Conservation (phyloP, 2,329 filamentous ascomycete genomes). For the Cladosporium colombiae region DNA sequence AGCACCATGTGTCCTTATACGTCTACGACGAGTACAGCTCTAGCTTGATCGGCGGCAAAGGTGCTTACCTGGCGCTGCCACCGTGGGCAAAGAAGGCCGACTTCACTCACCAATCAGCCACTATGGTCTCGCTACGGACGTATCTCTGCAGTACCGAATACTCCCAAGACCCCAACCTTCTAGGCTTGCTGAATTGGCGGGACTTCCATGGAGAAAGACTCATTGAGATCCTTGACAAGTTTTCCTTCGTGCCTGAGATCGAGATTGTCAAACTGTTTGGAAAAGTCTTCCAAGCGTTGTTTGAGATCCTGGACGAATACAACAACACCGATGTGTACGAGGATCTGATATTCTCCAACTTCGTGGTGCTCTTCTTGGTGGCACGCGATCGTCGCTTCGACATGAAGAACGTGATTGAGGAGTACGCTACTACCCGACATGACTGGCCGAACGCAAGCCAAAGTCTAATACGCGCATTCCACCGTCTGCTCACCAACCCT, state of each 20-base stretch:
- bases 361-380: slow-evolving; percentile 88
- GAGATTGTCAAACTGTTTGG: slow-evolving; percentile 93
- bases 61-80: slow-evolving; percentile 81
- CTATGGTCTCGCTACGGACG: slow-evolving; percentile 70
- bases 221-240: slow-evolving; percentile 71
- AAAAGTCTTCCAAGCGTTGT: slow-evolving; percentile 87
- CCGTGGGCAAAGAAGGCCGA: slow-evolving; percentile 75
- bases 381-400: slow-evolving; percentile 95
- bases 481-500: slow-evolving; percentile 77
- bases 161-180: slow-evolving; percentile 84
- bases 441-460: slow-evolving; percentile 91
- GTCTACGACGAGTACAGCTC: slow-evolving; percentile 90
- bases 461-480: slow-evolving; percentile 83
- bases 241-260: slow-evolving; percentile 93
- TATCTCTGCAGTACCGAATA: slow-evolving; percentile 93
- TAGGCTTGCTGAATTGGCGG: slow-evolving; percentile 80
- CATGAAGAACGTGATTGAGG: slow-evolving; percentile 82
- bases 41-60: slow-evolving; percentile 69
- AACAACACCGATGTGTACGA: slow-evolving; percentile 91
- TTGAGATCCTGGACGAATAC: slow-evolving; percentile 86
- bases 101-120: slow-evolving; percentile 76
- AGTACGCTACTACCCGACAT: slow-evolving; percentile 85
- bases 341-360: slow-evolving; percentile 84
- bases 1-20: slow-evolving; percentile 80
- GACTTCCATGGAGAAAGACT: slow-evolving; percentile 64